Conservation (phyloP, 768 basidiomycete genomes). For the Termitomyces sp. region DNA sequence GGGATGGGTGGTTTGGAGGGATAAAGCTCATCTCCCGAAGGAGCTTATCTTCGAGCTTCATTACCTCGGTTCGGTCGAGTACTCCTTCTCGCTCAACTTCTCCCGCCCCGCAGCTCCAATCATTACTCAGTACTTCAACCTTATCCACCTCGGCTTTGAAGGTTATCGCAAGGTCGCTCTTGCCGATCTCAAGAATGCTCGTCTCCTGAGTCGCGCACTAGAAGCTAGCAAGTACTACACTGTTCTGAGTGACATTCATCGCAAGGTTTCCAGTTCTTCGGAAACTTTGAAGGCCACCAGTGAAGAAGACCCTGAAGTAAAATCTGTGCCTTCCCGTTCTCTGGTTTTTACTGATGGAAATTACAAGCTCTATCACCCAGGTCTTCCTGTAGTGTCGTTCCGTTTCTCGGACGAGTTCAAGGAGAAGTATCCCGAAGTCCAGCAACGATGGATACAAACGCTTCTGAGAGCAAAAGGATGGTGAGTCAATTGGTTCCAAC, state of each 20-base stretch:
- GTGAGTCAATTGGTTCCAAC: slow-evolving; percentile 28
- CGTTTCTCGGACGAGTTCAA: slow-evolving; percentile 54
- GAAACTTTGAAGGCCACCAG: slow-evolving; percentile 22
- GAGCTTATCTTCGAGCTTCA: slow-evolving; percentile 69
- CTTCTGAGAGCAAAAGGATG: slow-evolving; percentile 47
- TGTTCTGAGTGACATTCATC: slow-evolving; percentile 53
- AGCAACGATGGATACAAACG: slow-evolving; percentile 58
- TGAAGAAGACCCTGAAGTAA: slow-evolving; percentile 55
- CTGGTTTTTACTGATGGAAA: slow-evolving; percentile 7
- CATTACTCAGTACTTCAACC: slow-evolving; percentile 59
- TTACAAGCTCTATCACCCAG: slow-evolving; percentile 42
- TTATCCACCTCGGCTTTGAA: slow-evolving; percentile 54
- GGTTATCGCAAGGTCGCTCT: slow-evolving; percentile 46
- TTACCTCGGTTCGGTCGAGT: slow-evolving; percentile 56
- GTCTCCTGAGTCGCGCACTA: slow-evolving; percentile 56
- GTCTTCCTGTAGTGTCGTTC: slow-evolving; percentile 65
- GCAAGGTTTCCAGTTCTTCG: slow-evolving; percentile 15
- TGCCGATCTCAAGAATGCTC: slow-evolving; percentile 54
- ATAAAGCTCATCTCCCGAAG: slow-evolving; percentile 58
- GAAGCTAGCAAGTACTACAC: slow-evolving; percentile 49
- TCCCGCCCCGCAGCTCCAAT: slow-evolving; percentile 59
- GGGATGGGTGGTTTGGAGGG: slow-evolving; percentile 69
- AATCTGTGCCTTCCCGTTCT: not conserved
- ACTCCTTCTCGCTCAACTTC: slow-evolving; percentile 68
- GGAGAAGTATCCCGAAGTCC: slow-evolving; percentile 45